Evolutionary conservation across 140 eudicot species (phyloP).

Genomic region (Senecio squalidus): DNA sequence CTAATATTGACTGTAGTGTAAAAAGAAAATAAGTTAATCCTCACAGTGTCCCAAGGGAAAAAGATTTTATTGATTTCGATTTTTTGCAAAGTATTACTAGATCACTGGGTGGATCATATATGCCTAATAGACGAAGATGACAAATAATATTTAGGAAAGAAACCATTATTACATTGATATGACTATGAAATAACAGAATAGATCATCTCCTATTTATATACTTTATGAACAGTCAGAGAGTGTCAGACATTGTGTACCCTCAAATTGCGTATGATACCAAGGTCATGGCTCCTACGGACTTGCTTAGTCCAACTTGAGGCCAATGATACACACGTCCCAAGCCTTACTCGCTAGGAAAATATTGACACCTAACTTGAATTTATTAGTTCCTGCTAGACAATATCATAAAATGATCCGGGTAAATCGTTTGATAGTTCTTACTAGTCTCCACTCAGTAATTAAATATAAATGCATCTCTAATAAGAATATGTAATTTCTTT

Average conservation of each 20-base stretch:
- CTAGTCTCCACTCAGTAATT: neutral
- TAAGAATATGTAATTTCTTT: slow-evolving; percentile 11
- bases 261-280: neutral
- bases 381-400: neutral
- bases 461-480: neutral
- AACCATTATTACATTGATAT: neutral
- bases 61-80: too few relatives aligned
- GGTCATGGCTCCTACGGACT: neutral
- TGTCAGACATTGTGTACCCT: neutral
- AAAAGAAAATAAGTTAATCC: neutral
- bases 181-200: neutral
- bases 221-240: neutral
- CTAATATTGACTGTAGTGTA: neutral
- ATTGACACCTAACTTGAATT: neutral
- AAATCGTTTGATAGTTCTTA: neutral
- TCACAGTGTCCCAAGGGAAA: neutral
- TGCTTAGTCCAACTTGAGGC: neutral
- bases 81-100: too few relatives aligned
- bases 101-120: neutral
- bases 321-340: neutral
- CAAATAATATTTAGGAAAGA: neutral
- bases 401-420: too few relatives aligned
- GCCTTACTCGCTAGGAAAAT: slow-evolving; percentile 1
- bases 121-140: neutral
- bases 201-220: neutral